These are phyloP conservation scores for Paralagenidium karlingii DNA, from an alignment of 352 stramenopile genomes.

Conservation along the genomic window DNA sequence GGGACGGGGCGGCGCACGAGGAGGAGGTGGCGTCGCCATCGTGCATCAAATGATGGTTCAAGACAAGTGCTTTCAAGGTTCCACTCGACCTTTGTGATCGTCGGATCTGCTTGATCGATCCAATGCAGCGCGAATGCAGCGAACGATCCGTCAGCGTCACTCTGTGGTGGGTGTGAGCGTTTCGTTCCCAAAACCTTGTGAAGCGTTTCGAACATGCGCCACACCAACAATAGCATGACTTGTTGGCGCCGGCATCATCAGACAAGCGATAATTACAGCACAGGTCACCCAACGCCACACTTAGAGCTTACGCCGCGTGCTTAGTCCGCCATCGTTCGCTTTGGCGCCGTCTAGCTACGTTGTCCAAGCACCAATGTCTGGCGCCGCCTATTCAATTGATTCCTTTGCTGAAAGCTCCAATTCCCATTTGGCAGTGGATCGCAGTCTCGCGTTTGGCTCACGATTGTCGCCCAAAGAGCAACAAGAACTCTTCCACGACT, in stretches of 20 bases:
- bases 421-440: conserved; percentile 17
- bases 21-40: background rate
- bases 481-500: conserved; percentile 54
- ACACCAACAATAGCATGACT: background rate
- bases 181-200: background rate
- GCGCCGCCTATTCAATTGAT: conserved; percentile 31
- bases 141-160: background rate
- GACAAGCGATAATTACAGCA: too few relatives aligned
- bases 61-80: background rate
- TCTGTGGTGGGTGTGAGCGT: conserved; percentile 1
- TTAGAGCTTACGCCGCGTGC: too few relatives aligned
- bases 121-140: too few relatives aligned
- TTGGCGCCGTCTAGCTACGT: too few relatives aligned
- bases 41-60: background rate
- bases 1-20: background rate
- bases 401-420: conserved; percentile 45
- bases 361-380: too few relatives aligned
- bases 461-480: conserved; percentile 20
- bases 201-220: background rate
- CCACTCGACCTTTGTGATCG: too few relatives aligned
- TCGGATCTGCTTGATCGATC: too few relatives aligned
- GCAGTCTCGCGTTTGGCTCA: conserved; percentile 9
- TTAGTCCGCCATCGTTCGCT: too few relatives aligned
- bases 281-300: too few relatives aligned
- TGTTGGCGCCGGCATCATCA: too few relatives aligned